phyloP scores from a whole-genome alignment of 768 basidiomycete species.

The Pleurotus pulmonarius region DNA sequence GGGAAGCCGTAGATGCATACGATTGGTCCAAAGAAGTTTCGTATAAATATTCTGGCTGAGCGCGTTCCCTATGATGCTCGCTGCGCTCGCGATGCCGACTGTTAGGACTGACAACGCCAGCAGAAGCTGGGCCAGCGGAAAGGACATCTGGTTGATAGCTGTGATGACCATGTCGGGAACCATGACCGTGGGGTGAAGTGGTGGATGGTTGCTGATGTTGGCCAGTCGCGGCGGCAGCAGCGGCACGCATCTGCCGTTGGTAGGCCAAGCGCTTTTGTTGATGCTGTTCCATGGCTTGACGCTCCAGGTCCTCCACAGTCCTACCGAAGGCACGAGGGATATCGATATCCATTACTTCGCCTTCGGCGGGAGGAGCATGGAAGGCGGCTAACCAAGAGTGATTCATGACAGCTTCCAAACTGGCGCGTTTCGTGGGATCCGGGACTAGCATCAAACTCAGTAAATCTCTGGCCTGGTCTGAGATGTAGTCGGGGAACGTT shows the following conservation, averaged over 20 bases:
- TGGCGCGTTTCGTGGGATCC: slow-evolving; percentile 78
- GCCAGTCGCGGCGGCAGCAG: slow-evolving; percentile 26
- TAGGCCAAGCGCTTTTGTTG: slow-evolving; percentile 79
- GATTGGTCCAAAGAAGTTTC: slow-evolving; percentile 67
- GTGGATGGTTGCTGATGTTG: slow-evolving; percentile 14
- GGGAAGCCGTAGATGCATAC: slow-evolving; percentile 26
- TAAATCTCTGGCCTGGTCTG: slow-evolving; percentile 76
- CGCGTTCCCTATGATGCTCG: slow-evolving; percentile 23
- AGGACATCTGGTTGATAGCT: slow-evolving; percentile 52
- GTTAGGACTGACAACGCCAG: slow-evolving; percentile 20
- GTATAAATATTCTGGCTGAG: slow-evolving; percentile 73
- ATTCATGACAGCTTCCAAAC: slow-evolving; percentile 73
- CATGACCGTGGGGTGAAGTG: slow-evolving; percentile 22
- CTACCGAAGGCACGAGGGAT: slow-evolving; percentile 53
- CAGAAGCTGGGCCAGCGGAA: slow-evolving; percentile 25
- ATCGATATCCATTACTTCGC: slow-evolving; percentile 17
- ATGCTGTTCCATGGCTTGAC: slow-evolving; percentile 78
- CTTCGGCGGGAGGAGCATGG: slow-evolving; percentile 26
- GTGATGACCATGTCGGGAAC: slow-evolving; percentile 37
- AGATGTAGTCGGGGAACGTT: slow-evolving; percentile 96
- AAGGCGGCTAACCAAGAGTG: slow-evolving; percentile 85
- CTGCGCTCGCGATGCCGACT: slow-evolving; percentile 27
- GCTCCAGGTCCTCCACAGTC: slow-evolving; percentile 76
- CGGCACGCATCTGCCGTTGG: slow-evolving; percentile 72
- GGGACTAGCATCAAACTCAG: slow-evolving; percentile 93